A percentile compares a stretch with the other conserved stretches of the same genome.
phyloP scores from a whole-genome alignment of 2,329 filamentous ascomycete species.

The Thermoascus crustaceus region DNA sequence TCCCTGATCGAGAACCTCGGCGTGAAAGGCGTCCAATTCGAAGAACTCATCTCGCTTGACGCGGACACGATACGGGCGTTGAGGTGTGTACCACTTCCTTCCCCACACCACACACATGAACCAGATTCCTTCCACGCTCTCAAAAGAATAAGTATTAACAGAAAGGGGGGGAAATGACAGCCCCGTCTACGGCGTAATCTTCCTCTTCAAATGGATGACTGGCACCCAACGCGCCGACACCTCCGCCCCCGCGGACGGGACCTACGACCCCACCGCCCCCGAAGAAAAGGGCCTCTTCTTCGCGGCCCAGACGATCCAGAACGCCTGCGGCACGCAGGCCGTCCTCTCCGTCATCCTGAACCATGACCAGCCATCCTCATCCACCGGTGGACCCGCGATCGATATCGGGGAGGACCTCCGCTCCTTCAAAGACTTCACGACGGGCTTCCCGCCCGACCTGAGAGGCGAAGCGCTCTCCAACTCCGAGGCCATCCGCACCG shows the following conservation, averaged over 20 bases:
- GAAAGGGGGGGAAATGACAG: too few relatives aligned
- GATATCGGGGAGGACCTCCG: conserved; percentile 63
- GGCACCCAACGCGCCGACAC: too few relatives aligned
- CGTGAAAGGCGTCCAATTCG: conserved; percentile 89
- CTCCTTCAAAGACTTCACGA: conserved; percentile 83
- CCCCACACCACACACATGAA: too few relatives aligned
- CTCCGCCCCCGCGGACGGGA: conserved; percentile 42
- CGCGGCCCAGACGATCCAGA: conserved; percentile 94
- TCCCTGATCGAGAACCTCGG: conserved; percentile 89
- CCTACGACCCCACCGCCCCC: conserved; percentile 61
- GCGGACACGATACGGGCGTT: conserved; percentile 47
- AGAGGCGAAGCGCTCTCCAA: conserved; percentile 65
- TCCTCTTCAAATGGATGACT: conserved; percentile 92
- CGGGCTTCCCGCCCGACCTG: conserved; percentile 69
- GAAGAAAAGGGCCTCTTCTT: conserved; percentile 73
- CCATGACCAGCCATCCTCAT: conserved; percentile 44
- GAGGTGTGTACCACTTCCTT: conserved; percentile 29
- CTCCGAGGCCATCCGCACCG: conserved; percentile 61
- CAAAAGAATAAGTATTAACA: too few relatives aligned
- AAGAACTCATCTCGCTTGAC: conserved; percentile 88
- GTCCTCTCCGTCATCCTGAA: conserved; percentile 88
- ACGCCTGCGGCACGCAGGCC: conserved; percentile 94
- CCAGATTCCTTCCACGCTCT: too few relatives aligned
- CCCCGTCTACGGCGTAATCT: conserved; percentile 90
- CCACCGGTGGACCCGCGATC: conserved; percentile 40